Percentiles rank a stretch among this genome's conserved stretches.
These are phyloP conservation scores for Furcasterigmium sp. DNA, from an alignment of 2,329 filamentous ascomycete species.

Conservation along the genomic window DNA sequence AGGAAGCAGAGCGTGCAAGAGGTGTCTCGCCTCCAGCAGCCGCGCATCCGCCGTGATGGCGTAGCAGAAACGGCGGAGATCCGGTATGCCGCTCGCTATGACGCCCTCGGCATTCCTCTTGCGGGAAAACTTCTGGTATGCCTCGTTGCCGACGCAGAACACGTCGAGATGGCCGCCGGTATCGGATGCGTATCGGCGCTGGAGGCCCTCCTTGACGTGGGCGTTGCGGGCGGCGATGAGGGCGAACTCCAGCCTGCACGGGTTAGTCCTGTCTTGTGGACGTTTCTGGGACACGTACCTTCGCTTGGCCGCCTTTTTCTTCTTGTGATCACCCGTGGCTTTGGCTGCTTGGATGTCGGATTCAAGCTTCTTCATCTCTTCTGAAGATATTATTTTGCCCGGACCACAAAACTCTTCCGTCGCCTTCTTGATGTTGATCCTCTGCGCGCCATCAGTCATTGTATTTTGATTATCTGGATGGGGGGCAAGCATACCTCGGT, in stretches of 20 bases:
- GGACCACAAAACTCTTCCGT: conserved; percentile 20
- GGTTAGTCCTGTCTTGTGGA: not conserved
- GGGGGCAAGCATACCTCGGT: conserved; percentile 18
- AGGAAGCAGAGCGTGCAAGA: conserved; percentile 17
- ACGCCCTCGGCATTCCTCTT: conserved; percentile 21
- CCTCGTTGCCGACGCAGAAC: conserved; percentile 28
- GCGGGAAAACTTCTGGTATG: conserved; percentile 23
- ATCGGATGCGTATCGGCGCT: conserved; percentile 17
- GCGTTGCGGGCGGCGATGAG: conserved; percentile 22
- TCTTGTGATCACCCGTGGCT: conserved; percentile 12
- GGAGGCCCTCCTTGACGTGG: conserved; percentile 21
- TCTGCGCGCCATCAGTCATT: conserved; percentile 14
- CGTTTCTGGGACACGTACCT: conserved; percentile 7
- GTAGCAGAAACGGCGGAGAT: conserved; percentile 25
- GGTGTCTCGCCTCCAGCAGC: conserved; percentile 21
- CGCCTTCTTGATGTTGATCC: conserved; percentile 20
- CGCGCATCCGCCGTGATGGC: conserved; percentile 25
- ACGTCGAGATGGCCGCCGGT: conserved; percentile 19
- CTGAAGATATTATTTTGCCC: conserved; percentile 12
- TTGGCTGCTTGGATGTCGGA: conserved; percentile 19
- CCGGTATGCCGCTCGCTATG: conserved; percentile 22
- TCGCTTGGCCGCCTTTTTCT: conserved; percentile 19
- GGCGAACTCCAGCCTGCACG: conserved; percentile 17
- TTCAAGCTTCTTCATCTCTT: conserved; percentile 17
- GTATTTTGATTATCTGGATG: no score